A percentile compares a stretch with the other conserved stretches of the same genome.
Conservation (phyloP, 352 stramenopile genomes). For the Phytopythium kandeliae region DNA sequence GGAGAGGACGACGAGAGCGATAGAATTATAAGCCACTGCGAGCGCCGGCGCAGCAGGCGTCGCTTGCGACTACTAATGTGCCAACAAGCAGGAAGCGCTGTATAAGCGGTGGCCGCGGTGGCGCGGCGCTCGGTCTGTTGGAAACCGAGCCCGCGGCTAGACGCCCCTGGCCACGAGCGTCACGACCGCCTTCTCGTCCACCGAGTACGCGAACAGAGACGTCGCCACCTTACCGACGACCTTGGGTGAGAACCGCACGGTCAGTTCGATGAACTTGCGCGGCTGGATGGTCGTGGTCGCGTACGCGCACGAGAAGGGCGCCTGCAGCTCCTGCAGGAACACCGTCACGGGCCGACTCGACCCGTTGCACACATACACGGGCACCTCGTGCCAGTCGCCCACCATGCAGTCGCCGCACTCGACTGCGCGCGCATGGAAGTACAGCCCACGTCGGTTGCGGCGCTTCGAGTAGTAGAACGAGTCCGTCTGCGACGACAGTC, state of each 20-base stretch:
- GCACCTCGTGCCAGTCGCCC: conserved; percentile 70
- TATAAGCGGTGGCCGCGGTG: neutral
- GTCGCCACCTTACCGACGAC: conserved; percentile 76
- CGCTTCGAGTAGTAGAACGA: conserved; percentile 86
- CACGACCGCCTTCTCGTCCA: conserved; percentile 73
- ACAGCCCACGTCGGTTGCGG: conserved; percentile 61
- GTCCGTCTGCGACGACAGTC: conserved; percentile 67
- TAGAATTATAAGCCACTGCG: neutral
- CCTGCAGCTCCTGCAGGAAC: conserved; percentile 72
- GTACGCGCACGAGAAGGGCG: conserved; percentile 73
- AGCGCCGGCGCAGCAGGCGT: neutral
- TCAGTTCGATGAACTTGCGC: conserved; percentile 82
- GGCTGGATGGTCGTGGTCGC: conserved; percentile 73
- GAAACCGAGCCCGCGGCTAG: conserved; percentile 9
- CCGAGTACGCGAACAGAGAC: conserved; percentile 76
- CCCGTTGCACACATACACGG: conserved; percentile 85
- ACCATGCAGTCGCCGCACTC: conserved; percentile 73
- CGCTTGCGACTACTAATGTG: conserved; percentile 1
- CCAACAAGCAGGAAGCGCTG: neutral
- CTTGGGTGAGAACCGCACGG: conserved; percentile 70
- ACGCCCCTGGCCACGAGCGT: conserved; percentile 71
- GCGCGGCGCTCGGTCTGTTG: neutral
- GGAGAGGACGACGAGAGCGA: neutral
- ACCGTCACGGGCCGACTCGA: conserved; percentile 77
- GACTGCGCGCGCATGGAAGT: conserved; percentile 81